Percentiles rank a stretch among this genome's conserved stretches.
Conservation (phyloP, 495 filamentous ascomycete genomes). For the Tuber aestivum region DNA sequence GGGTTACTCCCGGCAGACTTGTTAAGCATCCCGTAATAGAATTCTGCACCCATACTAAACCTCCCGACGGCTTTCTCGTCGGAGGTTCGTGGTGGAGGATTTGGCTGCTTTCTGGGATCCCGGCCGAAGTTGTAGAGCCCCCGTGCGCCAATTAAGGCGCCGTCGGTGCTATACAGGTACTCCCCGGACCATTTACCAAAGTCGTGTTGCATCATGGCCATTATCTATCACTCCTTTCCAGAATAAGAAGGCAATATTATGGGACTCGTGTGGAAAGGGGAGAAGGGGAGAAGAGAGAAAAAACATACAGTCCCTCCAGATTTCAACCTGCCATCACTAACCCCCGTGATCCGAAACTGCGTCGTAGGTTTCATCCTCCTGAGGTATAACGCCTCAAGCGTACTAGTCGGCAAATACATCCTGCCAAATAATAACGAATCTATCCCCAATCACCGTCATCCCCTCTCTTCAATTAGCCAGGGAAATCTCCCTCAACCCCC, state of each 20-base stretch:
- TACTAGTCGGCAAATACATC: conserved; percentile 75
- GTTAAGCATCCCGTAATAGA: conserved; percentile 90
- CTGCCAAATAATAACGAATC: conserved; percentile 80
- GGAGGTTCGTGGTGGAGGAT: conserved; percentile 31
- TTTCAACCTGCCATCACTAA: conserved; percentile 66
- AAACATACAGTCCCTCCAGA: conserved; percentile 60
- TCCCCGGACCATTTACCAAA: conserved; percentile 82
- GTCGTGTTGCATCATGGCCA: conserved; percentile 82
- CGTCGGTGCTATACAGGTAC: conserved; percentile 87
- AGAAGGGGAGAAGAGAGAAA: background rate
- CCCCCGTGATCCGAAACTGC: conserved; percentile 73
- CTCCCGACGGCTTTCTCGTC: conserved; percentile 57
- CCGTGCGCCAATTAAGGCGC: conserved; percentile 75
- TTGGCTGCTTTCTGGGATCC: conserved; percentile 54
- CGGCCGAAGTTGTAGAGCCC: conserved; percentile 92
- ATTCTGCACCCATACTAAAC: conserved; percentile 79
- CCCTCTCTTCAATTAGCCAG: conserved; percentile 17
- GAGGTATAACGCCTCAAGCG: conserved; percentile 80
- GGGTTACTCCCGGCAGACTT: conserved; percentile 71
- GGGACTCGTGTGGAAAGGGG: background rate
- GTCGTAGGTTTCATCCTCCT: conserved; percentile 70
- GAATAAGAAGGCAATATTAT: conserved; percentile 41
- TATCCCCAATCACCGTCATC: conserved; percentile 41
- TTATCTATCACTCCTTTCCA: conserved; percentile 43
- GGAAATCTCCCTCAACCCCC: background rate